Evolutionary conservation across 2,329 filamentous ascomycete genomes (phyloP).

Genomic region (Alternaria alternata): DNA sequence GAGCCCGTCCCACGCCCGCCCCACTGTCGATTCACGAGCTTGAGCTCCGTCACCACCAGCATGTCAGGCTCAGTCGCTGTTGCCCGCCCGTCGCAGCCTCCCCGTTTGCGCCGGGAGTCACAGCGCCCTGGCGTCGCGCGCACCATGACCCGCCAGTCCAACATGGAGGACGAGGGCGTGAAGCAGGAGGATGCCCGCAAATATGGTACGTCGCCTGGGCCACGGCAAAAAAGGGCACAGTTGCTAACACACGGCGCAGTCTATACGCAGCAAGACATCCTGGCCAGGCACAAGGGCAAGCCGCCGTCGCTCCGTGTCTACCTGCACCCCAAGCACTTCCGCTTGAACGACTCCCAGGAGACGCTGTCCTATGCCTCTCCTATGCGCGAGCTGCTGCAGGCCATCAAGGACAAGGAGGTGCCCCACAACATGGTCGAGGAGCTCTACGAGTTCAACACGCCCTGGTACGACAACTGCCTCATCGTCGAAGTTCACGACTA

Average conservation of each 20-base stretch:
- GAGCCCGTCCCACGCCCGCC: slow-evolving; percentile 23
- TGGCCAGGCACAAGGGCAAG: slow-evolving; percentile 77
- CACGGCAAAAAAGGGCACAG: background rate
- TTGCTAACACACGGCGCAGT: slow-evolving; percentile 59
- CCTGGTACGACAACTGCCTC: slow-evolving; percentile 89
- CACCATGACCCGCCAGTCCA: slow-evolving; percentile 34
- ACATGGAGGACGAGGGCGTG: slow-evolving; percentile 38
- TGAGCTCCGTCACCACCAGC: slow-evolving; percentile 15
- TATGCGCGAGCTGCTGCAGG: slow-evolving; percentile 82
- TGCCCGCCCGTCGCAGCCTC: slow-evolving; percentile 50
- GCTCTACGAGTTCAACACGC: slow-evolving; percentile 73
- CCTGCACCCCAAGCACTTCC: slow-evolving; percentile 82
- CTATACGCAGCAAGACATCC: slow-evolving; percentile 76
- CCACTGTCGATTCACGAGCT: slow-evolving; percentile 22
- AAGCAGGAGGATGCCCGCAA: slow-evolving; percentile 42
- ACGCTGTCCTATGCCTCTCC: slow-evolving; percentile 92
- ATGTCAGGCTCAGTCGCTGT: slow-evolving; percentile 47
- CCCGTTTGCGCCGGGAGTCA: slow-evolving; percentile 55
- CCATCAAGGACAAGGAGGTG: slow-evolving; percentile 77
- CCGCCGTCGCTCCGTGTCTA: slow-evolving; percentile 88
- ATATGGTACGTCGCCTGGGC: slow-evolving; percentile 34
- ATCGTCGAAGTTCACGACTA: slow-evolving; percentile 96
- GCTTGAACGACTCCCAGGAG: slow-evolving; percentile 86
- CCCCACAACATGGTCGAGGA: slow-evolving; percentile 89
- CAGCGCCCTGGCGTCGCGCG: slow-evolving; percentile 51